Conservation (phyloP, 1,139 yeast genomes). For the Taphrina populina region DNA sequence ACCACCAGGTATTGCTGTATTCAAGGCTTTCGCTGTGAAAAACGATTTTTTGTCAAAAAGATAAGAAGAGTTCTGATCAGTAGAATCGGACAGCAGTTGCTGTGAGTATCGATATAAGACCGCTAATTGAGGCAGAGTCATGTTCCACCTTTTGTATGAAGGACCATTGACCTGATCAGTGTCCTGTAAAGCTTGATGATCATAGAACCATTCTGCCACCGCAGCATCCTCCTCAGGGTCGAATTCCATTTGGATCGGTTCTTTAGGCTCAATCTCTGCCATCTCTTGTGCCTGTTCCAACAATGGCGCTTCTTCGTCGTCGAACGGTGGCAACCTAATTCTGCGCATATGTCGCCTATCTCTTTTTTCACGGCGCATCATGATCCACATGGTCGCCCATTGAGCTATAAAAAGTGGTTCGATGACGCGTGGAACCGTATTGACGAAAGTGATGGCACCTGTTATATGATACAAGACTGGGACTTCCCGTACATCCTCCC, state of each 20-base stretch:
- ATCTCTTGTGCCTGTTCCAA: constrained; percentile 76
- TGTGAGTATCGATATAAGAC: constrained; percentile 63
- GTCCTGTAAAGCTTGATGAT: constrained; percentile 69
- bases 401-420: constrained; percentile 91
- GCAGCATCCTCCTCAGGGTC: constrained; percentile 60
- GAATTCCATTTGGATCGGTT: constrained; percentile 64
- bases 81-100: constrained; percentile 62
- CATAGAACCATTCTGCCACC: constrained; percentile 76
- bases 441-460: constrained; percentile 94
- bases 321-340: constrained; percentile 92
- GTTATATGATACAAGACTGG: constrained; percentile 83
- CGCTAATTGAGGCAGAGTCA: constrained; percentile 63
- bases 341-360: constrained; percentile 87
- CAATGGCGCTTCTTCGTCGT: constrained; percentile 90
- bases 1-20: constrained; percentile 87
- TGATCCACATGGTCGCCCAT: constrained; percentile 91
- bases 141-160: constrained; percentile 70
- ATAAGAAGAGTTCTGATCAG: constrained; percentile 61
- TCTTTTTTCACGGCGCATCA: constrained; percentile 90
- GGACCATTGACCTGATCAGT: constrained; percentile 63
- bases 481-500: constrained; percentile 88
- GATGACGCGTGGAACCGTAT: constrained; percentile 86
- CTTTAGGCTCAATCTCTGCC: constrained; percentile 68
- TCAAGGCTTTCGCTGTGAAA: constrained; percentile 85
- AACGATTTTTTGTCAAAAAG: constrained; percentile 75